phyloP scores from a whole-genome alignment of 768 basidiomycete species.

The Mycena vulgaris region DNA sequence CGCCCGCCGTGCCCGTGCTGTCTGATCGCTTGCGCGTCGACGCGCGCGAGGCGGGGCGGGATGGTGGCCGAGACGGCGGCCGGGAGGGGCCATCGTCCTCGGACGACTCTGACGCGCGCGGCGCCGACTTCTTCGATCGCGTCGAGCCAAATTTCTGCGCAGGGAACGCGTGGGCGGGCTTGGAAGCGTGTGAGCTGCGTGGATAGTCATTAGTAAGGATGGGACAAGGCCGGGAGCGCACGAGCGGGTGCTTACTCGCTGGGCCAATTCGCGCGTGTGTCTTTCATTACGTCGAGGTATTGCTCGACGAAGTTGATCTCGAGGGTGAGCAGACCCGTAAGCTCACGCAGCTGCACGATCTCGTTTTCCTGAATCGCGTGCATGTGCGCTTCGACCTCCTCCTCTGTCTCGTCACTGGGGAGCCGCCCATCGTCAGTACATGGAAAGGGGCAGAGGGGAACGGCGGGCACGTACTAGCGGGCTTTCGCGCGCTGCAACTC shows the following conservation, averaged over 20 bases:
- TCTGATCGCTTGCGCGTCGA: constrained; percentile 74
- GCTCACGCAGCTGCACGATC: constrained; percentile 76
- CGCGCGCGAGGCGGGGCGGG: constrained; percentile 71
- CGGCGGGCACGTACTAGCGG: constrained; percentile 71
- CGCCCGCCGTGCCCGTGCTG: constrained; percentile 62
- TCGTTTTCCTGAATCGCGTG: constrained; percentile 87
- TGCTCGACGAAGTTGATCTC: constrained; percentile 83
- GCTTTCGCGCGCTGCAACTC: constrained; percentile 80
- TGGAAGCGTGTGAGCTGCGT: constrained; percentile 50
- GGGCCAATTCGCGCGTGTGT: constrained; percentile 79
- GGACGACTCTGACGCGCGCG: constrained; percentile 35
- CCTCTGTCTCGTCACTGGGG: constrained; percentile 90
- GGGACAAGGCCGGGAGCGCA: neutral
- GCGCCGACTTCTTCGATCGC: constrained; percentile 45
- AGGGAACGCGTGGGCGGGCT: constrained; percentile 42
- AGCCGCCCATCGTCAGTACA: constrained; percentile 15
- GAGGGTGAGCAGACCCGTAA: constrained; percentile 79
- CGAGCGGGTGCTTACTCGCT: constrained; percentile 73
- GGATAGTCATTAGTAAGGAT: constrained; percentile 16
- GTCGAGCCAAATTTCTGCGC: constrained; percentile 48
- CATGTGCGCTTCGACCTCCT: constrained; percentile 88
- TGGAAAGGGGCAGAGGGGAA: neutral
- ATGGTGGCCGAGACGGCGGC: constrained; percentile 66
- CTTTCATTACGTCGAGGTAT: constrained; percentile 80
- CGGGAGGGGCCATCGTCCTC: constrained; percentile 35